Evolutionary conservation across 495 filamentous ascomycete genomes (phyloP), one percentile per base, ranked within the genome.

Genomic region (Corynascus novoguineensis): DNA sequence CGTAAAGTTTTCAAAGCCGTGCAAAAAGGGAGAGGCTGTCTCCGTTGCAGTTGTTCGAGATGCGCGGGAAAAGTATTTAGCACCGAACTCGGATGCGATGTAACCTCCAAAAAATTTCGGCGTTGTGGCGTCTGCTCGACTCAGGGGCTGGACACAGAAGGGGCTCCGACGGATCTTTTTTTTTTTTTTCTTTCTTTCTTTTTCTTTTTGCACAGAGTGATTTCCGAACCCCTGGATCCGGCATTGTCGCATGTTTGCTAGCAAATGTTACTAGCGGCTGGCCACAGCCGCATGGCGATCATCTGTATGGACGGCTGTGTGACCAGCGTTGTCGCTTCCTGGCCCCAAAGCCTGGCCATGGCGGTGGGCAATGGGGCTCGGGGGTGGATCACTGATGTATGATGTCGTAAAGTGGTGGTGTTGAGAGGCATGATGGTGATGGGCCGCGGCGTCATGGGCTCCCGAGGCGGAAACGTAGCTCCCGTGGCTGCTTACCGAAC

Each of bases 381-480:
- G 19, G 28, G 38, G 25, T 2, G 29, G 21, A 24, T 40, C 25
- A 42, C 32, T 25, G 28, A 53, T 12, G 32, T 45, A 52, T 6
- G 27, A 4, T 9, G 37, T 6, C 8, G 35, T 11, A 9, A 50
- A 3, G 15, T 35, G 25, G 29, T 45, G 24, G 15, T 47, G 52
- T 1, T 28, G 32, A 14, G 32, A 25, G 27, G n/a, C n/a, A n/a
- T n/a, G n/a, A n/a, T 55, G 52, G 15, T 50, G 47, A 7, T 48
- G 53, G 8, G 21, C 42, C 22, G 31, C 42, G 4, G 53, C 53
- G 9, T 37, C 54, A 15, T 62, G 56, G 35, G 48, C 22, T 25
- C 47, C 49, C 42, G 67, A 59, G 31, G 53, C 53, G 4, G 69
- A 64, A 17, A 68, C 57, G 38, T 73, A 72, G 19, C 44, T n/a